Evolutionary conservation across 2,329 filamentous ascomycete species (phyloP).

Genomic region (Conoideocrella luteorostrata): DNA sequence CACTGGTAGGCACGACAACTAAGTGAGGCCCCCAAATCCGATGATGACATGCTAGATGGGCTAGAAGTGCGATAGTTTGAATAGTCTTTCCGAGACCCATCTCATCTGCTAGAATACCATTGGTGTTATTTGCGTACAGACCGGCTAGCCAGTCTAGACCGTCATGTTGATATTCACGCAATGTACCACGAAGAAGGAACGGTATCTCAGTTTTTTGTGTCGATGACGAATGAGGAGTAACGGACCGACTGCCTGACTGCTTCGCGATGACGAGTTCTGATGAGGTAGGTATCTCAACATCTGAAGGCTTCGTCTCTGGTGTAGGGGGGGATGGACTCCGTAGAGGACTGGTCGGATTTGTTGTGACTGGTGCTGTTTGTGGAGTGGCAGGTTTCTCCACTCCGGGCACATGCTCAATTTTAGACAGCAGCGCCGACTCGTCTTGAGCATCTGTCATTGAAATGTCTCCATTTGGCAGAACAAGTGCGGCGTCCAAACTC

Average conservation of each 20-base stretch:
- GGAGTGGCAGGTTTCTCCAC: slow-evolving; percentile 29
- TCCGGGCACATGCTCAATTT: slow-evolving; percentile 2
- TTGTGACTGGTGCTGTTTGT: slow-evolving; percentile 38
- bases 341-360: slow-evolving; percentile 35
- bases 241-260: slow-evolving; percentile 24
- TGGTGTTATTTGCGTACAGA: slow-evolving; percentile 85
- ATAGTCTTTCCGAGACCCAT: slow-evolving; percentile 99
- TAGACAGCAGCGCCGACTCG: neutral
- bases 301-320: slow-evolving; percentile 45
- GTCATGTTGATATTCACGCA: slow-evolving; percentile 94
- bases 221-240: slow-evolving; percentile 23
- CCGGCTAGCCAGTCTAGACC: slow-evolving; percentile 97
- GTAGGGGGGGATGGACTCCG: slow-evolving; percentile 42
- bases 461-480: neutral
- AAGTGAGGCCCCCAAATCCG: slow-evolving; percentile 94
- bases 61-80: slow-evolving; percentile 89
- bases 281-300: slow-evolving; percentile 37
- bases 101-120: slow-evolving; percentile 94
- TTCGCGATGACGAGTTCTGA: slow-evolving; percentile 27
- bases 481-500: too few species aligned
- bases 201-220: slow-evolving; percentile 65
- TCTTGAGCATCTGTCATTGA: slow-evolving; percentile 5
- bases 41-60: slow-evolving; percentile 84
- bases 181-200: slow-evolving; percentile 74
- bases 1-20: slow-evolving; percentile 93